These are phyloP conservation scores for Papiliotrema nemorosa DNA, from an alignment of 1,284 basidiomycete genomes.

Conservation along the genomic window DNA sequence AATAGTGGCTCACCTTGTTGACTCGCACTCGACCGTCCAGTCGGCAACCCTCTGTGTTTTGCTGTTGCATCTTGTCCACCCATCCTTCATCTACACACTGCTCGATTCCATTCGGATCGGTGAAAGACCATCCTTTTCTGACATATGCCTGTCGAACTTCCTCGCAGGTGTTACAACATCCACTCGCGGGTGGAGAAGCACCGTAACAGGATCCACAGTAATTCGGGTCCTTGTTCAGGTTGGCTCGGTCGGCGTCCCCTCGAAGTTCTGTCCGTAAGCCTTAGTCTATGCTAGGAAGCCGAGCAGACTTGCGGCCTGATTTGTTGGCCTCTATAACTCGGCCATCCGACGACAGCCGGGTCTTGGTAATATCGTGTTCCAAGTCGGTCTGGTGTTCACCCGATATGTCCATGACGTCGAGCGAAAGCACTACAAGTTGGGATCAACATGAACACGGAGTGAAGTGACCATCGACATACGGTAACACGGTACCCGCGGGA, in stretches of 20 bases:
- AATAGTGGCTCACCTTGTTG: slow-evolving; percentile 71
- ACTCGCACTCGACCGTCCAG: slow-evolving; percentile 85
- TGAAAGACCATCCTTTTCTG: slow-evolving; percentile 91
- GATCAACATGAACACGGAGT: not conserved
- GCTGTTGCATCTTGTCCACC: slow-evolving; percentile 88
- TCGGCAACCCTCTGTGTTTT: slow-evolving; percentile 92
- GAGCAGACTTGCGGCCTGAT: slow-evolving; percentile 30
- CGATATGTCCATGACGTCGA: slow-evolving; percentile 98
- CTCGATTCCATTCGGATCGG: slow-evolving; percentile 84
- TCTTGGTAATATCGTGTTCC: slow-evolving; percentile 84
- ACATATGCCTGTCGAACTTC: slow-evolving; percentile 89
- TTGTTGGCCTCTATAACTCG: slow-evolving; percentile 54
- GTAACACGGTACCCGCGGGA: slow-evolving; percentile 96
- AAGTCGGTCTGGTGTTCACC: slow-evolving; percentile 90
- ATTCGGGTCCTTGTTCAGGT: slow-evolving; percentile 57
- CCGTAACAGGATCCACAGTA: slow-evolving; percentile 99
- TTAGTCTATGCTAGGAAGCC: not conserved
- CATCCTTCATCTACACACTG: slow-evolving; percentile 95
- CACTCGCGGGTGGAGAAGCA: slow-evolving; percentile 70
- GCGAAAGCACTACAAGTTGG: slow-evolving; percentile 67
- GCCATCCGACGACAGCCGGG: slow-evolving; percentile 66
- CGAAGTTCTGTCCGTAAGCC: slow-evolving; percentile 51
- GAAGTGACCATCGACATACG: slow-evolving; percentile 56
- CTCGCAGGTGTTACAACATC: slow-evolving; percentile 96
- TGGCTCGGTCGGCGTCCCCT: slow-evolving; percentile 81